Evolutionary conservation across 768 basidiomycete species (phyloP), one percentile per base, ranked within the genome.

Genomic region (Suillus ampliporus): DNA sequence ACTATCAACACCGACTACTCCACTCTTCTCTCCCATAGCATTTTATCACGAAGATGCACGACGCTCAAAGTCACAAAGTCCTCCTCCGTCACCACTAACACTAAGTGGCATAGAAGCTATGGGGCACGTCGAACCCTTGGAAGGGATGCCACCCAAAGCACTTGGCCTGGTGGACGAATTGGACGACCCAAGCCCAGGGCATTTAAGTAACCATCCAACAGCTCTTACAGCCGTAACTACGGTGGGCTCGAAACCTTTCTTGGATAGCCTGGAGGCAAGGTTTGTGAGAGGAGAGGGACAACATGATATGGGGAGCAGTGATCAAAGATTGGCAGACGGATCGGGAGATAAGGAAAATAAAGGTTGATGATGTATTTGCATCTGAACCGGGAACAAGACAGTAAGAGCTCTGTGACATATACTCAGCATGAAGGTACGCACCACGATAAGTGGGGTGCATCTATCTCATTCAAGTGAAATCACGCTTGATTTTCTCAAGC

Each of bases 1-100:
- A 14, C 82, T 84, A 61, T 86, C 87, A 34, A 81, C 81, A 46
- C 91, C 93, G 1, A 80, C 85, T 51, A 95, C 93, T 13, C 93
- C 93, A 4, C 79, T 95, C 58, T 95, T 94, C 76, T 92, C 91
- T 3, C 93, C 93, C 5, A 94, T 95, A 63, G 86, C 93, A 7
- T 95, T 95, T 82, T 78, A 94, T 28, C 92, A 94, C 69, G 86
- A 89, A 56, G 92, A 94, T 73, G 89, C 91, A 21, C 85, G 92
- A 61, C 85, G 90, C 58, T 91, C 91, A 43, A 87, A 87, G 70
- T 92, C 90, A 23, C 88, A 83, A 62, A 93, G 90, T 68, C 92
- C 91, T 17, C 90, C 90, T 28, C 89, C 90, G 31, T 91, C 90
- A 31, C 91, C 92, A 9, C 75, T 92, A 46, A 75, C 82, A 21